phyloP scores from a whole-genome alignment of 805 yeast genomes.

The Kluyveromyces wickerhamii region DNA sequence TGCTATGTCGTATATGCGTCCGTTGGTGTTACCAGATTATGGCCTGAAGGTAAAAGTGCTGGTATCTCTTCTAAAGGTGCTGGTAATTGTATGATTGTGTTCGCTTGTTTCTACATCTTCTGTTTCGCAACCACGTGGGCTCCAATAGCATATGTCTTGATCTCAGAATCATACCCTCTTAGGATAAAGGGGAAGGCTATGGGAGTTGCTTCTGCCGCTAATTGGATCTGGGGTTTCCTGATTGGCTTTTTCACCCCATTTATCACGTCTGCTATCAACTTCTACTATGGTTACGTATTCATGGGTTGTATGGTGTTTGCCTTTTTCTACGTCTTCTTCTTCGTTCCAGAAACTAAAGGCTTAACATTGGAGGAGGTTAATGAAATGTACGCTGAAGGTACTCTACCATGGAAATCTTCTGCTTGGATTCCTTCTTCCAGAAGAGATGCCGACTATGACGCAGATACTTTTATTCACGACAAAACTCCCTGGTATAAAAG shows the following conservation, averaged over 20 bases:
- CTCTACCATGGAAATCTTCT: slow-evolving; percentile 40
- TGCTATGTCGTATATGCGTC: slow-evolving; percentile 45
- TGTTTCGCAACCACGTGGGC: slow-evolving; percentile 78
- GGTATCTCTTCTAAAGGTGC: slow-evolving; percentile 39
- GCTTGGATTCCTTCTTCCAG: slow-evolving; percentile 45
- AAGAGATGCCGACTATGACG: slow-evolving; percentile 27
- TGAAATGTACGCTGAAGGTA: slow-evolving; percentile 42
- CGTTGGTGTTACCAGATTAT: slow-evolving; percentile 45
- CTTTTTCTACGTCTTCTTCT: slow-evolving; percentile 62
- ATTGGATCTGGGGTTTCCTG: slow-evolving; percentile 63
- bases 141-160: slow-evolving; percentile 58
- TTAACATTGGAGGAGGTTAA: slow-evolving; percentile 78
- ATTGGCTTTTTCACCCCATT: slow-evolving; percentile 71
- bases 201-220: slow-evolving; percentile 56
- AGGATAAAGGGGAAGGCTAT: slow-evolving; percentile 56
- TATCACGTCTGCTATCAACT: slow-evolving; percentile 56
- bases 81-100: slow-evolving; percentile 61
- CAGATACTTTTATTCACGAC: slow-evolving; percentile 23
- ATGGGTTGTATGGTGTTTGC: slow-evolving; percentile 53
- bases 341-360: slow-evolving; percentile 74
- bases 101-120: slow-evolving; percentile 65
- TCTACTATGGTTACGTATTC: slow-evolving; percentile 61
- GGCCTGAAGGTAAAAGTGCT: slow-evolving; percentile 35
- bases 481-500: slow-evolving; percentile 27
- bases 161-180: slow-evolving; percentile 66